phyloP scores from a whole-genome alignment of 73 alveolate genomes.

The Loxodes magnus region DNA sequence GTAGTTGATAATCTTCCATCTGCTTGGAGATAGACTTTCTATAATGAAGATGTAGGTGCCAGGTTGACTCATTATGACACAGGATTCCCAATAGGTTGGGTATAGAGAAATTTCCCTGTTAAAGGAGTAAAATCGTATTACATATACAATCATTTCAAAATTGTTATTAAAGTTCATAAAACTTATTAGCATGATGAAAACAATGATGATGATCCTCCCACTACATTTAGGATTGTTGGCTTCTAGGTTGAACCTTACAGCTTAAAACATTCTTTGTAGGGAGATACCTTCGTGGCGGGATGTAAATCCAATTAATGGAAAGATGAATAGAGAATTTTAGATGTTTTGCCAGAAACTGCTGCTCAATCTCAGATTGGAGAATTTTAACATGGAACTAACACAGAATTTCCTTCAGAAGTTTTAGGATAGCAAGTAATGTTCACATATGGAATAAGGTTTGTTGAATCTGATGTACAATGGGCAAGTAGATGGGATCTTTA shows the following conservation, averaged over 20 bases:
- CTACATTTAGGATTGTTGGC: too few relatives aligned
- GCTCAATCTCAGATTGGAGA: too few relatives aligned
- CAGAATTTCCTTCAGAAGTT: too few relatives aligned
- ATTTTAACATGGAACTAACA: too few relatives aligned
- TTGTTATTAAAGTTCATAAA: background rate
- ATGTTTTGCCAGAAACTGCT: too few relatives aligned
- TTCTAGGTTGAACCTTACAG: too few relatives aligned
- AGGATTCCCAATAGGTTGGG: constrained; percentile 13
- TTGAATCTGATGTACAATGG: constrained; percentile 2
- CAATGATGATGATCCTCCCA: background rate
- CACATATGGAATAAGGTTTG: constrained; percentile 6
- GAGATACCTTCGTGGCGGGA: too few relatives aligned
- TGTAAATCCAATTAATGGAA: too few relatives aligned
- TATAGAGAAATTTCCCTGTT: too few relatives aligned
- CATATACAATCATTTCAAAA: background rate
- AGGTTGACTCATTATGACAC: background rate
- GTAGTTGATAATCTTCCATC: constrained; percentile 13
- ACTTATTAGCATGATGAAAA: background rate
- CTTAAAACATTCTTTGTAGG: too few relatives aligned
- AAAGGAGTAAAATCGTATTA: background rate
- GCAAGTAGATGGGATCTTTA: constrained; percentile 11
- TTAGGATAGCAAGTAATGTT: background rate
- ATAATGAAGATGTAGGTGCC: background rate
- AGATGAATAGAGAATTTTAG: too few relatives aligned
- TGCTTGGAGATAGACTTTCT: background rate